These are phyloP conservation scores for Alternaria postmessia DNA, from an alignment of 2,329 filamentous ascomycete genomes.

Conservation along the genomic window DNA sequence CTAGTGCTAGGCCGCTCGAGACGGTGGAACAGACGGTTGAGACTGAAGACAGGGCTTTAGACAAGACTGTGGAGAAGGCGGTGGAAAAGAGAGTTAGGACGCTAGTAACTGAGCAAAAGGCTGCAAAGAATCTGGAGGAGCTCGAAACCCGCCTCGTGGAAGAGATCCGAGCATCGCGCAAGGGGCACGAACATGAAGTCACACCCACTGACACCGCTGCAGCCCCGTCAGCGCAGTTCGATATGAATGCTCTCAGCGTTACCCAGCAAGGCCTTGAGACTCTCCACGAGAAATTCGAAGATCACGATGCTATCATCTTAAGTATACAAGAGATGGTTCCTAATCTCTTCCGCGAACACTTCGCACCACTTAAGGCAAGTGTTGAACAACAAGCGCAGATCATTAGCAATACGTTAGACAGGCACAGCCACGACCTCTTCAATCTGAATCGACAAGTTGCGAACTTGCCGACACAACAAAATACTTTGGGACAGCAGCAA, in stretches of 20 bases:
- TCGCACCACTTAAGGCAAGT: constrained; percentile 17
- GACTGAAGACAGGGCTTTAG: neutral
- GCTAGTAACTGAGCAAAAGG: neutral
- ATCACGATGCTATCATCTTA: neutral
- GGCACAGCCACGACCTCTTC: neutral
- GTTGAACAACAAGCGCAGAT: neutral
- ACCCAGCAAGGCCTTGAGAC: neutral
- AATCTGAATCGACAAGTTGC: neutral
- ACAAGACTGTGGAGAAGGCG: neutral
- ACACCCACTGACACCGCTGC: too few relatives aligned
- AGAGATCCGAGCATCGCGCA: neutral
- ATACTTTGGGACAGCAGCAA: neutral
- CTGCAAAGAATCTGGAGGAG: neutral
- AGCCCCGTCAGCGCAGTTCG: neutral
- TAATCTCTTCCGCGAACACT: constrained; percentile 11
- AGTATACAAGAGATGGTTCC: constrained; percentile 5
- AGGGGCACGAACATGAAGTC: too few relatives aligned
- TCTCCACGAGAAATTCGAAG: neutral
- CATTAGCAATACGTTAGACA: neutral
- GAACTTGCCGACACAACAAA: neutral
- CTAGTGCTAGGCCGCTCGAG: neutral
- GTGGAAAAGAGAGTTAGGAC: neutral
- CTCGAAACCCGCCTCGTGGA: neutral
- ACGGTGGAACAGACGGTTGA: neutral
- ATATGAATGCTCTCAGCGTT: neutral